phyloP scores from a whole-genome alignment of 1,284 basidiomycete genomes.

The Melampsora americana region DNA sequence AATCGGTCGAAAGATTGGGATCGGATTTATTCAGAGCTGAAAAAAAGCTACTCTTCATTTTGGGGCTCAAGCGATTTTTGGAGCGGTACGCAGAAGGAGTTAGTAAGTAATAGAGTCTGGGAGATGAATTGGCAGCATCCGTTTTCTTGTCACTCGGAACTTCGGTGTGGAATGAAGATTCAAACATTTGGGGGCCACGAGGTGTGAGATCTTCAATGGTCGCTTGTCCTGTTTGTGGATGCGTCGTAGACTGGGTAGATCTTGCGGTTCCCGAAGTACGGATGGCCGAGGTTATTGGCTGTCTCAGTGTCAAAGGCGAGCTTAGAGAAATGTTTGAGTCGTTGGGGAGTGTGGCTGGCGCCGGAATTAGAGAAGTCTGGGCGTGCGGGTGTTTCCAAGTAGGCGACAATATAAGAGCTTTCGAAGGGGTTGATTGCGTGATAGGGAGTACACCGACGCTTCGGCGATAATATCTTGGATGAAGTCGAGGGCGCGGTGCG shows the following conservation, averaged over 20 bases:
- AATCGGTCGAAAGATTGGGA: neutral
- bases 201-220: constrained; percentile 1
- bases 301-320: constrained; percentile 4
- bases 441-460: constrained; percentile 1
- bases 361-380: neutral
- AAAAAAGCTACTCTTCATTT: constrained; percentile 24
- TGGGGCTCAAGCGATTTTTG: constrained; percentile 12
- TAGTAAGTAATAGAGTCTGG: constrained; percentile 7
- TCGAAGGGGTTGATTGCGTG: constrained; percentile 6
- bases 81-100: constrained; percentile 12
- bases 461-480: neutral
- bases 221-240: neutral
- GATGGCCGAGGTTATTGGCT: neutral
- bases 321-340: neutral
- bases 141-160: neutral
- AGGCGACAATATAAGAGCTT: neutral
- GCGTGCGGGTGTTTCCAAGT: neutral
- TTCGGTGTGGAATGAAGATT: neutral
- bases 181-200: neutral
- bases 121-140: neutral
- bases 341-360: neutral
- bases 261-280: neutral
- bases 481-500: neutral
- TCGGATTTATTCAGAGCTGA: constrained; percentile 31
- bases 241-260: neutral